These are phyloP conservation scores for Rubroshorea leprosula DNA, from an alignment of 345 rosid genomes.

Conservation along the genomic window DNA sequence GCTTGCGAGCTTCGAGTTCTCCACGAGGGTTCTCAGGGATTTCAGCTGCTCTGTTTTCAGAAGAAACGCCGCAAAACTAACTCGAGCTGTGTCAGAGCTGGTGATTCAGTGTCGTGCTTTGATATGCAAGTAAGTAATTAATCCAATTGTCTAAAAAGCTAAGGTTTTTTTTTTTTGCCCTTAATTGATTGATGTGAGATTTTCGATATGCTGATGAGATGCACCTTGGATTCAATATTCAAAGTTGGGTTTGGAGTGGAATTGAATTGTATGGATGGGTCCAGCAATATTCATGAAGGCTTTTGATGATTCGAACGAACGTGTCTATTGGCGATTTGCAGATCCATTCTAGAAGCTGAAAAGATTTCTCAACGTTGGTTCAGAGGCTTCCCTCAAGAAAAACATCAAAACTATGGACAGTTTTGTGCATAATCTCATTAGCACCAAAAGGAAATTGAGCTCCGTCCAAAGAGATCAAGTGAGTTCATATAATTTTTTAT, in stretches of 20 bases:
- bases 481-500: conserved; percentile 13
- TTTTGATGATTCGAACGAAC: conserved; percentile 58
- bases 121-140: conserved; percentile 80
- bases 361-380: conserved; percentile 47
- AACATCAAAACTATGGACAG: conserved; percentile 37
- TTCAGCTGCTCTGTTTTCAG: too few relatives aligned
- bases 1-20: conserved; percentile 71
- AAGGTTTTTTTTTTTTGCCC: too few relatives aligned
- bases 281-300: conserved; percentile 57
- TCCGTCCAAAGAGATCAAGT: conserved; percentile 24
- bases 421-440: conserved; percentile 47
- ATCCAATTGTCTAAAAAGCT: too few relatives aligned
- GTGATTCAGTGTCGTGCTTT: conserved; percentile 29
- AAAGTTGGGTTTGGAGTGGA: conserved; percentile 86
- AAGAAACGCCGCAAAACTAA: too few relatives aligned
- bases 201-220: conserved; percentile 62
- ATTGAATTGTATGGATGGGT: conserved; percentile 48
- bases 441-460: conserved; percentile 37
- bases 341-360: conserved; percentile 74
- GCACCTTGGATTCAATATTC: conserved; percentile 63
- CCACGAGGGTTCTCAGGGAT: conserved; percentile 59
- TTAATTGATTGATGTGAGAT: too few relatives aligned
- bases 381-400: conserved; percentile 45
- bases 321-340: conserved; percentile 38
- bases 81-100: conserved; percentile 23